phyloP scores from a whole-genome alignment of 441 rosid genomes.

The Syzygium syzygioides region DNA sequence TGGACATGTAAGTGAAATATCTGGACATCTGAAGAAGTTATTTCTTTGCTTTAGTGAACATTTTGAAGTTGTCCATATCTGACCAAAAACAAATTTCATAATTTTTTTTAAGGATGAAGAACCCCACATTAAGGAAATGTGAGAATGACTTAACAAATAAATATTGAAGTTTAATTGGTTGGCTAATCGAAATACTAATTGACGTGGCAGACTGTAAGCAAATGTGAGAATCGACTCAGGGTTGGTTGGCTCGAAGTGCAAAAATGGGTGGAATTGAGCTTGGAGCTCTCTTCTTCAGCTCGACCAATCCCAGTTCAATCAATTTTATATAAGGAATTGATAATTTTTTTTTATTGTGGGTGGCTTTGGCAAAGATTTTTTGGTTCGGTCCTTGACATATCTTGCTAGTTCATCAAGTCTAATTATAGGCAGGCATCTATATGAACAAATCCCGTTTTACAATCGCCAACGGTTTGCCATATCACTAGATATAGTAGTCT shows the following conservation, averaged over 20 bases:
- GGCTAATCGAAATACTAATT: too few relatives aligned
- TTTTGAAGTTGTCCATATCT: neutral
- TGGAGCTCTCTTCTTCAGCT: neutral
- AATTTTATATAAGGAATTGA: neutral
- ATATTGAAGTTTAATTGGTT: too few relatives aligned
- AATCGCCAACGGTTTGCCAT: neutral
- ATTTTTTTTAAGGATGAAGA: too few relatives aligned
- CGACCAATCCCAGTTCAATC: neutral
- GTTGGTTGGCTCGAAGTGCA: too few relatives aligned
- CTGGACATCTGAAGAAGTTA: neutral
- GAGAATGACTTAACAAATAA: too few relatives aligned
- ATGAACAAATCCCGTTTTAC: neutral
- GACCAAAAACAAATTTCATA: neutral
- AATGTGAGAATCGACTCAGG: too few relatives aligned
- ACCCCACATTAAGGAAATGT: too few relatives aligned
- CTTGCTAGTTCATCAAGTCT: neutral
- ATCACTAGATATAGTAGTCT: neutral
- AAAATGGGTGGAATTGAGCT: neutral
- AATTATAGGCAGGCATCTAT: neutral
- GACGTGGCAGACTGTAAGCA: too few relatives aligned
- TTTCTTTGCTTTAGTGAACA: neutral
- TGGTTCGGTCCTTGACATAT: neutral
- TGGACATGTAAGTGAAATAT: neutral
- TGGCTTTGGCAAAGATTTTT: neutral
- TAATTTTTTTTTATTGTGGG: neutral